phyloP scores from a whole-genome alignment of 768 basidiomycete genomes.

The Trametes cubensis region DNA sequence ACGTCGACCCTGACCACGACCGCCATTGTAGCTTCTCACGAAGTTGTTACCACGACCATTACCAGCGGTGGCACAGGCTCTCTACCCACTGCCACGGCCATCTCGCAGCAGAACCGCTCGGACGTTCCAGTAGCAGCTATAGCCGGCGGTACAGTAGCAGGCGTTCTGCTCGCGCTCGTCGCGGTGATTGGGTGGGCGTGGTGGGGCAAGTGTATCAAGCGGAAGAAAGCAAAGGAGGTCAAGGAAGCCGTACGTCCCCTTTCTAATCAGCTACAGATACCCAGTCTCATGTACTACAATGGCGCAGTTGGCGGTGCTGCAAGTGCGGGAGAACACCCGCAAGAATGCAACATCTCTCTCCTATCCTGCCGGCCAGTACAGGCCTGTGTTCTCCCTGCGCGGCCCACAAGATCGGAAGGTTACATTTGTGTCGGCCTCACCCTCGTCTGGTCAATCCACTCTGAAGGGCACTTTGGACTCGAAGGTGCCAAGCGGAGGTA shows the following conservation, averaged over 20 bases:
- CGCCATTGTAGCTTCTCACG: slow-evolving; percentile 9
- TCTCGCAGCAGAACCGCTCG: neutral
- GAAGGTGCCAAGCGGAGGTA: neutral
- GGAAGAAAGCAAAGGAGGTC: slow-evolving; percentile 36
- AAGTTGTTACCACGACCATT: slow-evolving; percentile 35
- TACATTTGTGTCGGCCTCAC: slow-evolving; percentile 39
- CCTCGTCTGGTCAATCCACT: slow-evolving; percentile 21
- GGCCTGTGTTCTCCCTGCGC: slow-evolving; percentile 29
- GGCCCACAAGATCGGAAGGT: slow-evolving; percentile 40
- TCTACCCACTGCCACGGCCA: slow-evolving; percentile 5
- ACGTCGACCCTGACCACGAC: slow-evolving; percentile 8
- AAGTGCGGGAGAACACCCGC: slow-evolving; percentile 44
- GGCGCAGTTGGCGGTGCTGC: slow-evolving; percentile 31
- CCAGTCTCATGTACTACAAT: neutral
- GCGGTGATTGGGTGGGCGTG: slow-evolving; percentile 48
- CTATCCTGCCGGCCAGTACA: slow-evolving; percentile 29
- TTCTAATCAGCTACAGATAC: neutral
- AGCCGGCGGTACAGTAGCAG: slow-evolving; percentile 52
- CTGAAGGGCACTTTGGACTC: slow-evolving; percentile 11
- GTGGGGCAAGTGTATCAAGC: slow-evolving; percentile 49
- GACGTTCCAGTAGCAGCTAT: slow-evolving; percentile 52
- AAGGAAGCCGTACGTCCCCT: slow-evolving; percentile 34
- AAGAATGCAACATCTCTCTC: slow-evolving; percentile 39
- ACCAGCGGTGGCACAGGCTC: slow-evolving; percentile 23
- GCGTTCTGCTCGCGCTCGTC: slow-evolving; percentile 48